Conservation (phyloP, 73 alveolate genomes). For the Effrenium voratum region DNA sequence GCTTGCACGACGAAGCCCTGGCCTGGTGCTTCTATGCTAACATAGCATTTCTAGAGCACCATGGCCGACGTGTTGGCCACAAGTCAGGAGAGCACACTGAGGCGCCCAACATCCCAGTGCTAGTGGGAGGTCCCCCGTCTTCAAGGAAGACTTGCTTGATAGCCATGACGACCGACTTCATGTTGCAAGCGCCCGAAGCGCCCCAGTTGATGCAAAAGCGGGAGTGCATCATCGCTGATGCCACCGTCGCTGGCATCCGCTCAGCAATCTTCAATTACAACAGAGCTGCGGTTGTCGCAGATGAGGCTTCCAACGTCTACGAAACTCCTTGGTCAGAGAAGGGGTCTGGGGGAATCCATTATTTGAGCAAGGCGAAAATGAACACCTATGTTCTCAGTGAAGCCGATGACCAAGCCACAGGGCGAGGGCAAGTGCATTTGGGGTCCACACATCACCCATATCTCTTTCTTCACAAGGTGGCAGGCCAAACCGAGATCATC, state of each 20-base stretch:
- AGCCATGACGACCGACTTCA: slow-evolving; percentile 2
- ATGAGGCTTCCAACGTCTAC: slow-evolving; percentile 6
- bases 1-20: background rate
- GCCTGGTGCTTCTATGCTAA: background rate
- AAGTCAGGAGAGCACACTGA: background rate
- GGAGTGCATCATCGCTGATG: background rate
- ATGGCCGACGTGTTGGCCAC: background rate
- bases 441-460: background rate
- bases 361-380: background rate
- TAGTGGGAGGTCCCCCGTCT: background rate
- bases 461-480: background rate
- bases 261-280: background rate
- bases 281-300: background rate
- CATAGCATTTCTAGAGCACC: background rate
- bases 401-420: slow-evolving; percentile 11
- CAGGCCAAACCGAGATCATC: background rate
- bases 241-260: background rate
- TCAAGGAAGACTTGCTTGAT: background rate
- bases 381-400: slow-evolving; percentile 1
- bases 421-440: background rate
- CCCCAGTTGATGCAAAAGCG: background rate
- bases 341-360: background rate
- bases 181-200: background rate
- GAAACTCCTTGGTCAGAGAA: background rate
- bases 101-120: background rate